These are phyloP conservation scores for Amphirosellinia nigrospora DNA, from an alignment of 495 filamentous ascomycete species.

Conservation along the genomic window DNA sequence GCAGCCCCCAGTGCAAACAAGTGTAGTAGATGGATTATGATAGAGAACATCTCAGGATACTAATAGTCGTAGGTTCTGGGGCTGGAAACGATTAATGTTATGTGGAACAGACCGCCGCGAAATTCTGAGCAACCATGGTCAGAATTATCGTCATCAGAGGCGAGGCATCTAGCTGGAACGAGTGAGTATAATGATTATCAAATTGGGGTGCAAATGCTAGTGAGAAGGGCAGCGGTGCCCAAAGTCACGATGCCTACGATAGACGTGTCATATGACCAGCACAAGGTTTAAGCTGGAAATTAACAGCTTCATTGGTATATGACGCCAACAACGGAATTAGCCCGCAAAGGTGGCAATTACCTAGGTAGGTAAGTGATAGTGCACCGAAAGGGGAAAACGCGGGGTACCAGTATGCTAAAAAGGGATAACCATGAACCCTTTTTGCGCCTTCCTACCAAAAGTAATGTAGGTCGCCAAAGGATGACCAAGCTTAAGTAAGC, in stretches of 20 bases:
- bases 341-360: too few species aligned
- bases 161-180: not conserved
- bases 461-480: not conserved
- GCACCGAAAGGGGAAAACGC: constrained; percentile 12
- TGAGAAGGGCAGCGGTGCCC: too few species aligned
- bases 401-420: constrained; percentile 10
- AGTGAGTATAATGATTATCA: not conserved
- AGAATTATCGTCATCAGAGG: not conserved
- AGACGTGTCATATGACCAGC: constrained; percentile 6
- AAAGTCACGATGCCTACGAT: constrained; percentile 11
- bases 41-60: constrained; percentile 19
- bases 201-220: not conserved
- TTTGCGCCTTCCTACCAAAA: not conserved
- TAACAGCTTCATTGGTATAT: not conserved
- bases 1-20: constrained; percentile 12
- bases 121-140: constrained; percentile 5
- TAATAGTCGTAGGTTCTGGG: not conserved
- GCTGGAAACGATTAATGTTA: not conserved
- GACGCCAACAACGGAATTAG: constrained; percentile 5
- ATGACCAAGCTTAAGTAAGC: not conserved
- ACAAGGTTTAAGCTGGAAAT: not conserved
- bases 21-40: constrained; percentile 8
- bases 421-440: not conserved
- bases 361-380: not conserved
- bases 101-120: not conserved